Evolutionary conservation across 176 grass and related monocot genomes (phyloP), one percentile per base, ranked within the genome.

Genomic region (Oryza australiensis): DNA sequence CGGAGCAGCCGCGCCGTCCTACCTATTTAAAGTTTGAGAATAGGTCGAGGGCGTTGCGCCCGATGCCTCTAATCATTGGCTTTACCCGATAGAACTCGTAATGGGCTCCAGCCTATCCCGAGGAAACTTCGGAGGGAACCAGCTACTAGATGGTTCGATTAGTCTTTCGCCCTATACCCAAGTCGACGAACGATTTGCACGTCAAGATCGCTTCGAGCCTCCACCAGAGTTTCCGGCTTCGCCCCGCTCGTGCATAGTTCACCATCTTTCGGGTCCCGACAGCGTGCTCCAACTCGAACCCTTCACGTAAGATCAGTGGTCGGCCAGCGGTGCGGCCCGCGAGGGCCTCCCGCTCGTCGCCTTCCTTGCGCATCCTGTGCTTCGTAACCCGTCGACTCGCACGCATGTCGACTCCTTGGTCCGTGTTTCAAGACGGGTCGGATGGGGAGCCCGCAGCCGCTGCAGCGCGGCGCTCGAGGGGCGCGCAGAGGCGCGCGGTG

Each of bases 341-440:
- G n/a, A n/a, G n/a, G n/a, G n/a, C n/a, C n/a, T n/a, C n/a, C n/a
- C n/a, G n/a, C n/a, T n/a, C n/a, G n/a, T n/a, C n/a, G n/a, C n/a
- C n/a, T n/a, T n/a, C n/a, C n/a, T n/a, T n/a, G n/a, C n/a, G n/a
- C n/a, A n/a, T n/a, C n/a, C n/a, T n/a, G n/a, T n/a, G n/a, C n/a
- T n/a, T n/a, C n/a, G n/a, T n/a, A n/a, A n/a, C n/a, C n/a, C n/a
- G n/a, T n/a, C n/a, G n/a, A n/a, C n/a, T n/a, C n/a, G n/a, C n/a
- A n/a, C n/a, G n/a, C n/a, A n/a, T n/a, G n/a, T n/a, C n/a, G 45
- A 89, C 87, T 94, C 85, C 92, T 92, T 92, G 85, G 84, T 94
- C 80, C 83, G 72, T 92, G 85, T 91, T 94, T 94, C 84, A 91
- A 94, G 84, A 94, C 27, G 73, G 92, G 92, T 91, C 73, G 73